These are phyloP conservation scores for Botrytis fabae DNA, from an alignment of 2,329 filamentous ascomycete genomes.

Conservation along the genomic window DNA sequence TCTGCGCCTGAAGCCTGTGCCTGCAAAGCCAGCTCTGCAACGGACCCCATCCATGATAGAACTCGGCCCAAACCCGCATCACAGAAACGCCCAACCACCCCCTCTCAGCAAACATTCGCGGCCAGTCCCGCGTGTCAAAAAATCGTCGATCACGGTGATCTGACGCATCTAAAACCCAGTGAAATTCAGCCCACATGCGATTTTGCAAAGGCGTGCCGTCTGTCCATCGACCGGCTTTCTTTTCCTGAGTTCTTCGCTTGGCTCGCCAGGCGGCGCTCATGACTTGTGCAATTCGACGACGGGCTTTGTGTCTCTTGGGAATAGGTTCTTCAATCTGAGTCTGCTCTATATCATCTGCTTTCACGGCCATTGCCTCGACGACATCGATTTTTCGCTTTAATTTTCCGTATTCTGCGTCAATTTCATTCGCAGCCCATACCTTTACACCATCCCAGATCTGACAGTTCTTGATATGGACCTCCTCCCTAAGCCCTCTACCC, in stretches of 20 bases:
- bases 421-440: slow-evolving; percentile 10
- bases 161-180: slow-evolving; percentile 33
- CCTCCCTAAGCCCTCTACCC: slow-evolving; percentile 26
- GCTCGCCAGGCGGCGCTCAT: slow-evolving; percentile 31
- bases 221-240: slow-evolving; percentile 34
- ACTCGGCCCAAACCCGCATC: background rate
- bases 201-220: slow-evolving; percentile 31
- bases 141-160: slow-evolving; percentile 19
- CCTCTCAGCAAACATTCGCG: background rate
- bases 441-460: slow-evolving; percentile 9
- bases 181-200: slow-evolving; percentile 31
- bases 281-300: slow-evolving; percentile 24
- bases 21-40: slow-evolving; percentile 16
- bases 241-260: slow-evolving; percentile 30
- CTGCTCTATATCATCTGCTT: background rate
- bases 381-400: slow-evolving; percentile 17
- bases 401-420: background rate
- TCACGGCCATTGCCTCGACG: background rate
- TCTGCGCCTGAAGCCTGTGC: background rate
- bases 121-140: slow-evolving; percentile 13
- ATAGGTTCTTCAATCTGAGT: background rate
- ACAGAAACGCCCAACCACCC: background rate
- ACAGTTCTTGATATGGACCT: slow-evolving; percentile 19
- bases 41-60: slow-evolving; percentile 17
- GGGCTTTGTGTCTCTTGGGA: slow-evolving; percentile 25